Evolutionary conservation across 495 filamentous ascomycete species (phyloP), one percentile per base, ranked within the genome.

Genomic region (Massariosphaeria phaeospora): DNA sequence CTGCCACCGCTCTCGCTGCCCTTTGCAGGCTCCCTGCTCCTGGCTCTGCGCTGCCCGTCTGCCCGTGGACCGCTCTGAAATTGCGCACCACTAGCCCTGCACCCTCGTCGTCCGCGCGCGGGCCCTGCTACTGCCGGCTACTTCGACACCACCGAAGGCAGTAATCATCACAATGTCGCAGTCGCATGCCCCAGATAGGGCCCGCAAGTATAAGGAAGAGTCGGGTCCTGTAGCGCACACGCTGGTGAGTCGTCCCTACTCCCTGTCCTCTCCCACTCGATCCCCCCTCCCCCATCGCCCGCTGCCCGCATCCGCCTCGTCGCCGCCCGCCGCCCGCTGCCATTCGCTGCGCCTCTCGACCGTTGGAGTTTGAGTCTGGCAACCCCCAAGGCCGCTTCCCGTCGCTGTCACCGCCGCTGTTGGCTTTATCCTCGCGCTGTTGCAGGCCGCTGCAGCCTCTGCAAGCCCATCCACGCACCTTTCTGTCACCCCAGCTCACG

Each of bases 191-290:
- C 56, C 66, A 55, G 62, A 64, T 48, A 55, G 53, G 45, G 33
- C 63, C 49, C 64, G 57, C 48, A 65, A 59, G 64, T 66, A 64
- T 67, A 67, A 69, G 62, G 64, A 67, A 62, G 62, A 67, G 67
- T 60, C 65, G 62, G 67, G 56, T 62, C 59, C 65, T 62, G 59
- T 59, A 57, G 65, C 66, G 62, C 59, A 66, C 12, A 51, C 49
- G 55, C 54, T 65, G 50, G 66, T 69, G 59, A 69, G 66, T 69
- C 25, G 11, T 60, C 59, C 62, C 59, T 67, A 58, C 38, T 40
- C 6, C 33, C 12, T 45, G 17, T 21, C n/a, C n/a, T 25, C n/a
- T 24, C 24, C 17, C 36, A 29, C 15, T 26, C 40, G 11, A 18
- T 20, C 51, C 30, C 2, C 51, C 24, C 43, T 44, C 31, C 39